These are phyloP conservation scores for carrot (Daucus carota) DNA, from an alignment of 129 eudicot genomes.

Conservation along the genomic window DNA sequence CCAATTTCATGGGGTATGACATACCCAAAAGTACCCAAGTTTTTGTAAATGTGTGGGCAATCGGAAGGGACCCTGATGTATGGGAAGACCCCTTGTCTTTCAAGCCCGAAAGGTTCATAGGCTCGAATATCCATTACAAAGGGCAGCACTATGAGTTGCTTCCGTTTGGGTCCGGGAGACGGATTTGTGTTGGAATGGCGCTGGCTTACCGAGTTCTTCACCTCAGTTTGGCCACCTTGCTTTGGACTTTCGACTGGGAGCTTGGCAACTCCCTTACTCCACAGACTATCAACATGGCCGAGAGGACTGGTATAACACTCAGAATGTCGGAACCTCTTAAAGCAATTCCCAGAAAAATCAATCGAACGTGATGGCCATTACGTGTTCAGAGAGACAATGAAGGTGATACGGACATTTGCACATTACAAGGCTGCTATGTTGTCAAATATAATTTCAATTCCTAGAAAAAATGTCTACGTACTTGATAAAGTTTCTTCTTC, in stretches of 20 bases:
- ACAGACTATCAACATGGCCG: neutral
- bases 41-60: conserved; percentile 17
- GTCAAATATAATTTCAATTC: too few species aligned
- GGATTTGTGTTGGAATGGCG: conserved; percentile 2
- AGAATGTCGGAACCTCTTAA: neutral
- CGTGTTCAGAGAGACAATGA: neutral
- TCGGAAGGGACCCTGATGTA: conserved; percentile 14
- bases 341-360: neutral
- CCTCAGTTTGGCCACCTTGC: neutral
- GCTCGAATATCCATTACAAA: conserved; percentile 6
- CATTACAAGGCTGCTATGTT: too few species aligned
- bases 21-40: conserved; percentile 21
- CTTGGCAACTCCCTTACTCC: neutral
- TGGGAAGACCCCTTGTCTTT: conserved; percentile 16
- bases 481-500: too few species aligned
- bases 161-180: conserved; percentile 23
- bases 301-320: neutral
- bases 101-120: conserved; percentile 18
- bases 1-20: conserved; percentile 16
- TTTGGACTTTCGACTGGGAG: conserved; percentile 8
- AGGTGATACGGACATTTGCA: too few species aligned
- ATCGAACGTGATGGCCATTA: neutral
- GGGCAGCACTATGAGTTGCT: conserved; percentile 11
- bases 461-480: too few species aligned
- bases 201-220: conserved; percentile 5